A percentile compares a stretch with the other conserved stretches of the same genome.
These are phyloP conservation scores for Lyophyllum decastes DNA, from an alignment of 768 basidiomycete genomes.

Conservation along the genomic window DNA sequence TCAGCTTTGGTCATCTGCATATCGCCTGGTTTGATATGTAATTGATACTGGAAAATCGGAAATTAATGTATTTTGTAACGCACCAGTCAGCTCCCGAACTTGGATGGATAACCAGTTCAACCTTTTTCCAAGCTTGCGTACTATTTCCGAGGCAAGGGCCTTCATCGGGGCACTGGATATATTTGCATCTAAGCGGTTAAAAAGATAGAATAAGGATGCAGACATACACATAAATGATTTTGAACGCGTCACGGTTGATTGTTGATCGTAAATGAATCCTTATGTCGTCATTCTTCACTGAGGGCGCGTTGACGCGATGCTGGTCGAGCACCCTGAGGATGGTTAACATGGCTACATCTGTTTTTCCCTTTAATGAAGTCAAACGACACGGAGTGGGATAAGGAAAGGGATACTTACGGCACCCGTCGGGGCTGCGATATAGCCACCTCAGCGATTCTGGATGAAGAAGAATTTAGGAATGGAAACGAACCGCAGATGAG, in stretches of 20 bases:
- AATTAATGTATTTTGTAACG: conserved; percentile 10
- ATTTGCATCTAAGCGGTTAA: background rate
- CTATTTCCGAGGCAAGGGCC: conserved; percentile 93
- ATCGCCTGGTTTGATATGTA: conserved; percentile 58
- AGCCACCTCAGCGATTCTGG: conserved; percentile 1
- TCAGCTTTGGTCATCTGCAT: conserved; percentile 97
- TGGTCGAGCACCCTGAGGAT: conserved; percentile 88
- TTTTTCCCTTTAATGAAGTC: conserved; percentile 79
- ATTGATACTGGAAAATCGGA: background rate
- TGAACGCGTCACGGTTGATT: conserved; percentile 77
- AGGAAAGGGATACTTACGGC: conserved; percentile 64
- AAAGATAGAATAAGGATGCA: background rate
- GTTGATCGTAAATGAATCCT: conserved; percentile 40
- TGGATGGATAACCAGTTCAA: conserved; percentile 84
- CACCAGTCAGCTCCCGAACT: conserved; percentile 90
- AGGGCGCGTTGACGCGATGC: conserved; percentile 39
- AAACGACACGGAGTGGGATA: conserved; percentile 3
- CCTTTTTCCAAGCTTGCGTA: conserved; percentile 88
- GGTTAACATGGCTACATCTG: conserved; percentile 93
- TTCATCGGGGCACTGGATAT: conserved; percentile 90
- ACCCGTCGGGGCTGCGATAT: conserved; percentile 84
- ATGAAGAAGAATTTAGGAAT: background rate
- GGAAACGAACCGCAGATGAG: conserved; percentile 76
- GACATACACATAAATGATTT: conserved; percentile 93
- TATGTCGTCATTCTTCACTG: background rate